Evolutionary conservation across 495 filamentous ascomycete genomes (phyloP), one percentile per base, ranked within the genome.

Genomic region (Parachaetomium inaequale): DNA sequence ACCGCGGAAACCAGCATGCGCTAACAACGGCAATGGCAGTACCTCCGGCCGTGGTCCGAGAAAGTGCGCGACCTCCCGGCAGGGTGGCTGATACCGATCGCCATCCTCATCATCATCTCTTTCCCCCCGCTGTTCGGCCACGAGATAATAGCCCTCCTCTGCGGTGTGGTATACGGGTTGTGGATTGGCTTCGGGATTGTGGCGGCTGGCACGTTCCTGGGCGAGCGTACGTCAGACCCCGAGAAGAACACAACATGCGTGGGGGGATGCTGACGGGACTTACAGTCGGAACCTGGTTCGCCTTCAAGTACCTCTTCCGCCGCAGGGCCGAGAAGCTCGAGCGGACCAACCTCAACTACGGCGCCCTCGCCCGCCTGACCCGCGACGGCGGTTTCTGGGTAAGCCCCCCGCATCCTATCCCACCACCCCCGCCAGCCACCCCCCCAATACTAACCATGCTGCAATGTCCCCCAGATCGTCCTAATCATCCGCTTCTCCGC

Each of bases 101-200:
- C 40, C n/a, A 72, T 74, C 46, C 64, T 74, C 29, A 65, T 74
- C 61, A 38, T 71, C 31, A 68, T 74, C 28, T 70, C 68, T n/a
- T 71, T 74, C 34, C 72, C 72, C 3, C 72, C 72, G 4, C 65
- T 74, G 0, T 74, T 74, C 60, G 72, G 72, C 17, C 72, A 74
- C 57, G 72, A 74, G 42, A 60, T 74, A 23, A 54, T 74, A 43
- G 68, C 65, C 5, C 61, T 74, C 7, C 61, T 74, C 10, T 71
- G 70, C 62, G 72, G 72, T 57, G 66, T 74, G 15, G 67, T 72
- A 28, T 74, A 74, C 60, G 70, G 70, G 15, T 62, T 74, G 14
- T 65, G 68, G 56, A 64, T 70, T 4, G 72, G 70, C 10, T 66
- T 74, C 25, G 70, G 62, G 17, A 68, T 74, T 43, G 68, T 72